Conservation (phyloP, 257 asterid genomes). For the Plantago ovata region DNA sequence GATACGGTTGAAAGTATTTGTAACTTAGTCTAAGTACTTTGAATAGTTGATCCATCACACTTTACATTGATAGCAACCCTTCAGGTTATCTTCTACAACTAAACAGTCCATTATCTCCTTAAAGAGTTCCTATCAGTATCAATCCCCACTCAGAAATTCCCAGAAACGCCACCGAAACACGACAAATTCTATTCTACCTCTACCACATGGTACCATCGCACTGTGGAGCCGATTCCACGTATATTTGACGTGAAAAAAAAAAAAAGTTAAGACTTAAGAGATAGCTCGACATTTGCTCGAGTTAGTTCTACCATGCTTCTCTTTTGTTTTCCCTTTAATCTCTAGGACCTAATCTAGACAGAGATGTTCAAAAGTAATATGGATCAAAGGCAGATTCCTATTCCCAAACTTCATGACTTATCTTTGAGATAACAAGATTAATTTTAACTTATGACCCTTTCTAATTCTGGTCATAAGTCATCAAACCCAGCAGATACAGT, state of each 20-base stretch:
- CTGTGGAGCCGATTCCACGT: slow-evolving; percentile 8
- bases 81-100: slow-evolving; percentile 25
- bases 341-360: neutral
- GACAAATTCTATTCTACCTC: slow-evolving; percentile 5
- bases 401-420: neutral
- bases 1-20: neutral
- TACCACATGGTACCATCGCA: slow-evolving; percentile 14
- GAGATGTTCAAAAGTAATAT: neutral
- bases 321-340: neutral
- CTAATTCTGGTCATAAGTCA: neutral
- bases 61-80: slow-evolving; percentile 39
- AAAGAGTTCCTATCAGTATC: slow-evolving; percentile 8
- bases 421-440: neutral
- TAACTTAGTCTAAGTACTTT: slow-evolving; percentile 32
- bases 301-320: no score
- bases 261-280: no score
- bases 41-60: slow-evolving; percentile 37
- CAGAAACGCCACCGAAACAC: slow-evolving; percentile 1
- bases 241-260: neutral
- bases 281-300: neutral
- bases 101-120: slow-evolving; percentile 20
- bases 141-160: slow-evolving; percentile 9
- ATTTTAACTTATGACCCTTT: neutral
- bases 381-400: slow-evolving; percentile 3
- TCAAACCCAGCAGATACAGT: slow-evolving; percentile 3